Evolutionary conservation across 1,284 basidiomycete genomes (phyloP).

Genomic region (Tylopilus orsonianus): DNA sequence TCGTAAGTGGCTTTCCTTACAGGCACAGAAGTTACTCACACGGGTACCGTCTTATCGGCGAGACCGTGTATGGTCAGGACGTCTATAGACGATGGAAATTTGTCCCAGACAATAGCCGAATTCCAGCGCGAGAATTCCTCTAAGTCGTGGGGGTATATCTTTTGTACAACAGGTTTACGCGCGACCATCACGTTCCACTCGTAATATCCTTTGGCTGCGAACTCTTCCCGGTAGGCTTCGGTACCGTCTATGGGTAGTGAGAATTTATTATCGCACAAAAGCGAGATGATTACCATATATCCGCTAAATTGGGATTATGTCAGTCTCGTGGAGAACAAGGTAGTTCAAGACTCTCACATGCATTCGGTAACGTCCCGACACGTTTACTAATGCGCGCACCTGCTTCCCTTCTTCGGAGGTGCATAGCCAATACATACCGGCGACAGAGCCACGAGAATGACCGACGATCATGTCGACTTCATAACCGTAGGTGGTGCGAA

Average conservation of each 20-base stretch:
- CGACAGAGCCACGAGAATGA: constrained; percentile 73
- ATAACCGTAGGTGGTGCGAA: constrained; percentile 60
- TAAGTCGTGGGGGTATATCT: constrained; percentile 57
- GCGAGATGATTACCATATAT: constrained; percentile 40
- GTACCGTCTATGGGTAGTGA: constrained; percentile 29
- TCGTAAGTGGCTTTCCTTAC: constrained; percentile 2
- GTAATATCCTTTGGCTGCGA: constrained; percentile 55
- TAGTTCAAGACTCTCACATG: constrained; percentile 43
- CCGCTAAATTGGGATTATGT: constrained; percentile 35
- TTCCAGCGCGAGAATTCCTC: constrained; percentile 61
- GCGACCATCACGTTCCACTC: constrained; percentile 63
- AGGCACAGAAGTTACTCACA: constrained; percentile 44
- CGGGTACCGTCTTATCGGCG: constrained; percentile 60
- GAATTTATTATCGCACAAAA: neutral
- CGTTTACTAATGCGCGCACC: constrained; percentile 64
- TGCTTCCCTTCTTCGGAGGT: constrained; percentile 53
- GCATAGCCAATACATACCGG: constrained; percentile 65
- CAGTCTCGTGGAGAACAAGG: constrained; percentile 13
- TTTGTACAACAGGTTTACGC: constrained; percentile 49
- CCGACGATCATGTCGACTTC: constrained; percentile 65
- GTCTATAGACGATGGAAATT: constrained; percentile 58
- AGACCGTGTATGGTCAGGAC: constrained; percentile 72
- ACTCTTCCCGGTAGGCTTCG: constrained; percentile 44
- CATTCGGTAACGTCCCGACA: constrained; percentile 75
- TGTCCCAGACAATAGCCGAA: constrained; percentile 59